phyloP scores from a whole-genome alignment of 495 filamentous ascomycete species.

The Cairneyella variabilis region DNA sequence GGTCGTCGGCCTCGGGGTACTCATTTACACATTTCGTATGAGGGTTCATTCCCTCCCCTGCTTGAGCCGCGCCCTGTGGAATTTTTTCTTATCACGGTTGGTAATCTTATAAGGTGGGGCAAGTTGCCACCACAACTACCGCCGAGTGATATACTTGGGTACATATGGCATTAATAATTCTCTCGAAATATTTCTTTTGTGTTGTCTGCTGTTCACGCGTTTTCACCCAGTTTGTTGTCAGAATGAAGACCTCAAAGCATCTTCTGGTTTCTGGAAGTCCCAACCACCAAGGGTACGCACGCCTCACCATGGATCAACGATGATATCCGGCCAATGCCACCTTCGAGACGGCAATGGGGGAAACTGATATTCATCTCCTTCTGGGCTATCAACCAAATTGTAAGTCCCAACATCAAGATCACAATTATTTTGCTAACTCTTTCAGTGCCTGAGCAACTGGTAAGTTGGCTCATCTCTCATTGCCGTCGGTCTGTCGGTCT shows the following conservation, averaged over 20 bases:
- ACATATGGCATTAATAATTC: too few species aligned
- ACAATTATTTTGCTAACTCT: too few species aligned
- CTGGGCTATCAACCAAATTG: constrained; percentile 9
- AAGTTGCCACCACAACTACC: too few species aligned
- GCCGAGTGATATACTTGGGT: too few species aligned
- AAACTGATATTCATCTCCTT: not conserved
- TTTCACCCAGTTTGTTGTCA: not conserved
- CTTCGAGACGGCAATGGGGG: constrained; percentile 27
- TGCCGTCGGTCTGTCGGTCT: not conserved
- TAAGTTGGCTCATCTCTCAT: constrained; percentile 5
- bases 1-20: too few species aligned
- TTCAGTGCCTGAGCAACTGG: constrained; percentile 3
- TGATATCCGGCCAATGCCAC: constrained; percentile 28
- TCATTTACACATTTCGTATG: too few species aligned
- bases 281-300: not conserved
- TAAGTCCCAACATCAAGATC: too few species aligned
- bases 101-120: too few species aligned
- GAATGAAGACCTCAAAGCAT: not conserved
- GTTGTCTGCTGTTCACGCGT: not conserved
- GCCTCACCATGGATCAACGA: constrained; percentile 20
- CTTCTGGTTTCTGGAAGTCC: not conserved
- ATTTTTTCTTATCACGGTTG: too few species aligned
- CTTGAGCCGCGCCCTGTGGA: too few species aligned
- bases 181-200: too few species aligned
- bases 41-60: too few species aligned